Evolutionary conservation across 257 asterid genomes (phyloP), one percentile per base, ranked within the genome.

Genomic region (Nicotiana undulata): DNA sequence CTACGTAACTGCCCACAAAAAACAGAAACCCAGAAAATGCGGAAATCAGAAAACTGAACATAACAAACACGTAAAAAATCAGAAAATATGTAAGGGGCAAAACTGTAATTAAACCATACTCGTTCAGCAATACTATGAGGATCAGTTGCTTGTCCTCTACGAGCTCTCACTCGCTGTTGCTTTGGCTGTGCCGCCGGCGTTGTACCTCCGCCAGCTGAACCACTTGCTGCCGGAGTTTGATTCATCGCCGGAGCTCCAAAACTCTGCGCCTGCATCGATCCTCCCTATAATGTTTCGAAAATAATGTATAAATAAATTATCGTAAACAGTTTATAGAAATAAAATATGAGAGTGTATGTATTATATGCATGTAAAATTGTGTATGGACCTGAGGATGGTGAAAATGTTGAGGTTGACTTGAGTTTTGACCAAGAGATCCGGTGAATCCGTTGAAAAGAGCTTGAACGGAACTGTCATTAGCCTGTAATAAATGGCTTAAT

Each of bases 71-170:
- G 75, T 40, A 56, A 72, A 44, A 80, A 6, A 26, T 1, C 7
- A 29, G 7, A 55, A 51, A 51, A 29, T 56, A 66, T 24, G 17
- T 53, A 32, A 17, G 58, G 55, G 53, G 55, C 8, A 70, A 86
- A 79, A 72, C 87, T 81, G 74, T 82, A 84, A 77, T 29, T 58
- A 20, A 70, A 87, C 0, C 94, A 64, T 81, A 95, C 99, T 85
- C 99, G 86, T 86, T 95, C 99, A 49, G 99, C 98, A 53, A 95
- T 93, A 87, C 99, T 95, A 89, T 95, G 99, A 40, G 99, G 99
- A 85, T 95, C 99, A 22, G 99, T 95, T 5, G 99, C 99, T 88
- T 95, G 99, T 75, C 99, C 99, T 89, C 99, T 90, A 53, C 99
- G 91, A 29, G 99, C 99, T 89, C 99, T 90, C 63, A 92, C 98